These are phyloP conservation scores for Hypoxylon sp. DNA, from an alignment of 2,329 filamentous ascomycete species.

Conservation along the genomic window DNA sequence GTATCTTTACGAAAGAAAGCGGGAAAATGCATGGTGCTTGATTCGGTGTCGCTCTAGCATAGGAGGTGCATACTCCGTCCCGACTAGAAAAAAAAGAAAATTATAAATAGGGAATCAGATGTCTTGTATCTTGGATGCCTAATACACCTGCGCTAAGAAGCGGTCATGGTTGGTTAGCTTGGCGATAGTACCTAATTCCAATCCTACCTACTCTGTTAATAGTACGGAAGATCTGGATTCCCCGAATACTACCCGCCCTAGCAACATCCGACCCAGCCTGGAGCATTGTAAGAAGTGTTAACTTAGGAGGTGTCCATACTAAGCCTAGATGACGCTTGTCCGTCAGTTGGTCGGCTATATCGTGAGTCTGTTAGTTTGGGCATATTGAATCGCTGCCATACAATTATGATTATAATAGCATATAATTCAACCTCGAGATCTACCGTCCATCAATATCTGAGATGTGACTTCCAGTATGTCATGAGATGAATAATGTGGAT, in stretches of 20 bases:
- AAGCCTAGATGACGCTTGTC: neutral
- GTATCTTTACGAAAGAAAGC: neutral
- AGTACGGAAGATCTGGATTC: neutral
- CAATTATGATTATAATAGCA: neutral
- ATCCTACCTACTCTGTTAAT: neutral
- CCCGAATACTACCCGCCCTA: neutral
- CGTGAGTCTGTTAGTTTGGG: neutral
- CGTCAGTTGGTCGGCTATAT: neutral
- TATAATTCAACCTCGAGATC: neutral
- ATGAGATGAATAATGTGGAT: neutral
- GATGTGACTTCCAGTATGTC: no score
- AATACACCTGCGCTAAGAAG: neutral
- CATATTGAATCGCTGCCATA: neutral
- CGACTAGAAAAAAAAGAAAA: neutral
- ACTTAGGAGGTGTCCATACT: no score
- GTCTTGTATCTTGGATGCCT: conserved; percentile 4
- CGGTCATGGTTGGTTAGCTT: neutral
- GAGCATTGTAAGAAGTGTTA: no score
- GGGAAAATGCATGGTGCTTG: neutral
- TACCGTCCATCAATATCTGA: neutral
- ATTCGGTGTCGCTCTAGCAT: neutral
- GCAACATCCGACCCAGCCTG: no score
- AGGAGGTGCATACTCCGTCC: neutral
- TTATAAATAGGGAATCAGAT: neutral
- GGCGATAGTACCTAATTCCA: neutral